Base-by-base conservation (phyloP, 805 yeast genomes). In the Scheffersomyces lignosus region DNA sequence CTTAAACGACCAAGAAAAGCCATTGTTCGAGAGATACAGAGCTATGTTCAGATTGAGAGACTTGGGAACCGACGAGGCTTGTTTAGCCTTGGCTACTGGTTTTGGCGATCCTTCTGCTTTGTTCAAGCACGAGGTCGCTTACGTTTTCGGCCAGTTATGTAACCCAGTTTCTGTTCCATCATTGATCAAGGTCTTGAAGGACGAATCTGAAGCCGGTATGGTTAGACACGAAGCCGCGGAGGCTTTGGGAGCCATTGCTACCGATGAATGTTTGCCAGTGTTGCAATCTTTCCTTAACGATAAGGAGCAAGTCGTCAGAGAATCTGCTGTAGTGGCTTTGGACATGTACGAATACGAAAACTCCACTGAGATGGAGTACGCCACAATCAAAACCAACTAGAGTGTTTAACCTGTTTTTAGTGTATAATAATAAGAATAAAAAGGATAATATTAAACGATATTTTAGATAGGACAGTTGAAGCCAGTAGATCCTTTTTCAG, bases 181-280 rank as follows among this genome's bases (percentile, higher is more conserved):
- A 15, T 77, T 95, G 45, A 75, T 88, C 40, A 81, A 87, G 65
- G 88, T 93, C 3, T 75, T 95, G 51, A 80, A 80, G 50, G 79
- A 87, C 61, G 77, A 73, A 41, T 56, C 65, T 12, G 96, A 93
- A 70, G 98, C 95, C 36, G 96, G 95, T 46, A 93, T 93, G 99
- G 99, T 95, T 23, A 84, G 99, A 69, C 99, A 93, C 60, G 99
- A 93, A 70, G 99, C 98, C 40, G 99, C 98, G 17, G 99, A 93
- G 69, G 99, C 99, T 17, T 75, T 95, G 52, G 99, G 99, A 18
- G 79, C 96, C 18, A 93, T 93, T 59, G 98, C 96, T 18, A 87
- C 97, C 7, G 96, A 87, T 54, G 97, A 91, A 41, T 96, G 91
- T 26, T 73, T 91, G 47, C 96, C 97, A 12, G 83, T 93, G 24